phyloP scores from a whole-genome alignment of 2,329 filamentous ascomycete species.

The Epichloe sibirici region DNA sequence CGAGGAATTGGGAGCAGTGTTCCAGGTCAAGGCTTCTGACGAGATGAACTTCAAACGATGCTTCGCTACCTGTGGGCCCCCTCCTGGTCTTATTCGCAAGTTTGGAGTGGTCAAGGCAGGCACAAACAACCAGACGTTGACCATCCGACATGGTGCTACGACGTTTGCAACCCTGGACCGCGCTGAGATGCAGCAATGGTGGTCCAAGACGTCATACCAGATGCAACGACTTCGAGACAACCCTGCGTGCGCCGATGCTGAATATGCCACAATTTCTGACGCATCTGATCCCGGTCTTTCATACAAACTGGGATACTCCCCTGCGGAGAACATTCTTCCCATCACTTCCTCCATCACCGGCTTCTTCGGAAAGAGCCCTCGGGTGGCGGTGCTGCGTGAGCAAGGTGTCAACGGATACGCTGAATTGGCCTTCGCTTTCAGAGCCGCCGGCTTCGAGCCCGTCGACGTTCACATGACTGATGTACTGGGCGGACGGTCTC shows the following conservation, averaged over 20 bases:
- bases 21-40: conserved; percentile 80
- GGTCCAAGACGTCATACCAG: conserved; percentile 77
- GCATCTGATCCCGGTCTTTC: conserved; percentile 69
- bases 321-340: conserved; percentile 63
- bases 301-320: conserved; percentile 72
- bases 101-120: conserved; percentile 64
- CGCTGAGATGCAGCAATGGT: conserved; percentile 68
- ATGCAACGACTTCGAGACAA: conserved; percentile 91
- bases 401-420: conserved; percentile 91
- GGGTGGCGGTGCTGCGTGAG: conserved; percentile 86
- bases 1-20: conserved; percentile 89
- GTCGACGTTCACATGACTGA: conserved; percentile 97
- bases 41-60: conserved; percentile 78
- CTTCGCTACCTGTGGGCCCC: conserved; percentile 82
- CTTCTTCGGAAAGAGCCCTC: conserved; percentile 48
- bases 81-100: conserved; percentile 67
- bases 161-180: conserved; percentile 59
- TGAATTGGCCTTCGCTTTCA: conserved; percentile 98
- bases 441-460: conserved; percentile 77
- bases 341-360: conserved; percentile 32
- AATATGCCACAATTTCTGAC: conserved; percentile 65
- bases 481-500: conserved; percentile 65
- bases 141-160: conserved; percentile 58
- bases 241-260: conserved; percentile 70
- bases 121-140: conserved; percentile 65